Conservation (phyloP, 192 early-diverging fungal genomes). For the Lobosporangium transversale region DNA sequence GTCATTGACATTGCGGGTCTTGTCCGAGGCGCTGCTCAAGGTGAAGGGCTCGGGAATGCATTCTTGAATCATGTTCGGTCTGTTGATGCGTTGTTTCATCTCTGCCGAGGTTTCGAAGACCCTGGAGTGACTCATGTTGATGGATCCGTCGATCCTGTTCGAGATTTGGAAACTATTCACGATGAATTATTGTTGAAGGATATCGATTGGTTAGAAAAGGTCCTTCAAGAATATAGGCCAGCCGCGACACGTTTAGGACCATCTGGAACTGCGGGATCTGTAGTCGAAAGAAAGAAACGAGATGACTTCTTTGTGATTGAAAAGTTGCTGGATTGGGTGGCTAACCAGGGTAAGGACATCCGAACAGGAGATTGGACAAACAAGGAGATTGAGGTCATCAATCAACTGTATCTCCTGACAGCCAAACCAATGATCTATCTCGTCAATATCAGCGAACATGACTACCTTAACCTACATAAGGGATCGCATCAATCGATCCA, state of each 20-base stretch:
- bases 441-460: slow-evolving; percentile 75
- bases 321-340: slow-evolving; percentile 42
- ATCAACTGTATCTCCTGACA: slow-evolving; percentile 75
- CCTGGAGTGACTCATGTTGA: slow-evolving; percentile 71
- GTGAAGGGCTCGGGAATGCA: slow-evolving; percentile 77
- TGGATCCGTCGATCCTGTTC: slow-evolving; percentile 74
- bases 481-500: slow-evolving; percentile 49
- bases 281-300: slow-evolving; percentile 46
- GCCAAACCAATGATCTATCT: slow-evolving; percentile 83
- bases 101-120: slow-evolving; percentile 80
- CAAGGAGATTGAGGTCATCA: slow-evolving; percentile 77
- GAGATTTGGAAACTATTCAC: slow-evolving; percentile 84
- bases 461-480: slow-evolving; percentile 62
- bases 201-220: slow-evolving; percentile 49
- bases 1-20: slow-evolving; percentile 88
- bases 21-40: slow-evolving; percentile 69
- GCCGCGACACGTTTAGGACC: slow-evolving; percentile 55
- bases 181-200: slow-evolving; percentile 82
- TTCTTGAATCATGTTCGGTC: slow-evolving; percentile 81
- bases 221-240: slow-evolving; percentile 61
- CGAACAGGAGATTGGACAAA: slow-evolving; percentile 72
- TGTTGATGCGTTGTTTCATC: slow-evolving; percentile 68
- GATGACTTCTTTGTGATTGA: slow-evolving; percentile 43
- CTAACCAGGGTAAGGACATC: slow-evolving; percentile 74
- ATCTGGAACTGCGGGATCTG: slow-evolving; percentile 14